These are phyloP conservation scores for Geotrichum macrosporum DNA, from an alignment of 1,139 yeast species.

Conservation along the genomic window DNA sequence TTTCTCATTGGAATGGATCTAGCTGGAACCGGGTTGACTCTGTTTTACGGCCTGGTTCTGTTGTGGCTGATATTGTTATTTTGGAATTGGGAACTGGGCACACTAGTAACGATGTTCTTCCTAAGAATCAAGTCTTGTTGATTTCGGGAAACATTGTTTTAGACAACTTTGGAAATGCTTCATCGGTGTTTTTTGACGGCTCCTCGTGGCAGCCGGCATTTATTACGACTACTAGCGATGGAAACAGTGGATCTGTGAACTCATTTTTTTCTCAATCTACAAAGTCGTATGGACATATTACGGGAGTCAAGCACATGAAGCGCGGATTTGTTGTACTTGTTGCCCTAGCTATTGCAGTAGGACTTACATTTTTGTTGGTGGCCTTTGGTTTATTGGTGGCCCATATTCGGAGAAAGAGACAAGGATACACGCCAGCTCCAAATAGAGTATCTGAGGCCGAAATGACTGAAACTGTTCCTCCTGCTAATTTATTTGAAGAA, in stretches of 20 bases:
- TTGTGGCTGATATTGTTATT: conserved; percentile 36
- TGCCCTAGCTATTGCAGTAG: conserved; percentile 82
- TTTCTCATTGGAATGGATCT: conserved; percentile 36
- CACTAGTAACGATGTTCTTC: conserved; percentile 41
- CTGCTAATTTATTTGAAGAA: conserved; percentile 57
- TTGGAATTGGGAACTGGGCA: conserved; percentile 35
- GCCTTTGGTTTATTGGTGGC: conserved; percentile 56
- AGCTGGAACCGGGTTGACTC: conserved; percentile 37
- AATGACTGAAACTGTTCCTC: conserved; percentile 64
- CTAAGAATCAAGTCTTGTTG: conserved; percentile 47
- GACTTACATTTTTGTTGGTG: conserved; percentile 67
- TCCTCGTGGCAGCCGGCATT: conserved; percentile 67
- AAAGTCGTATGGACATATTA: conserved; percentile 25
- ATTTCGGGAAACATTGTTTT: conserved; percentile 61
- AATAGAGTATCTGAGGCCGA: conserved; percentile 61
- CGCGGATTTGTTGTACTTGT: conserved; percentile 83
- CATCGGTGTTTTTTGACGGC: conserved; percentile 70
- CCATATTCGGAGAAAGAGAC: conserved; percentile 38
- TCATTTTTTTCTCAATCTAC: conserved; percentile 29
- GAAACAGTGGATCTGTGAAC: conserved; percentile 28
- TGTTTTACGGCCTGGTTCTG: conserved; percentile 37
- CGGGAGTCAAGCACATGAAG: conserved; percentile 31
- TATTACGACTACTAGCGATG: conserved; percentile 36
- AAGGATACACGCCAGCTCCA: conserved; percentile 42
- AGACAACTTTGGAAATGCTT: conserved; percentile 52